Evolutionary conservation across 2,329 filamentous ascomycete species (phyloP).

Genomic region (Lecanoromycetidae sp.): DNA sequence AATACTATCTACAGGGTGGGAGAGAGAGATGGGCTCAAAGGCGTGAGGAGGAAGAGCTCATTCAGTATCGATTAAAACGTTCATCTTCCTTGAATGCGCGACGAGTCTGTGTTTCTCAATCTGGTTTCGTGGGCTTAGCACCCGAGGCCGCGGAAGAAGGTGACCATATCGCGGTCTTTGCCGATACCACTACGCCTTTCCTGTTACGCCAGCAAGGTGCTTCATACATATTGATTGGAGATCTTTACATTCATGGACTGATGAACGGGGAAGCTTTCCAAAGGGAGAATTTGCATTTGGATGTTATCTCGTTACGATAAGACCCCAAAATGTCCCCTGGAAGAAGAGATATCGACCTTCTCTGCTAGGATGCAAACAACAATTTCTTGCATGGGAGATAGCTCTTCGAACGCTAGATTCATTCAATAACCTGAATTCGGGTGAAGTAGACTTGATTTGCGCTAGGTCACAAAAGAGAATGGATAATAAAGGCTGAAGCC

Average conservation of each 20-base stretch:
- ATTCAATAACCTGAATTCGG: too few species aligned
- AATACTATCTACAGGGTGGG: neutral
- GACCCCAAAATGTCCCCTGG: too few species aligned
- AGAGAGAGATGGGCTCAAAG: neutral
- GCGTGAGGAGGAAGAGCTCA: neutral
- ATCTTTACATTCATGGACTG: neutral
- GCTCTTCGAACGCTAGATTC: too few species aligned
- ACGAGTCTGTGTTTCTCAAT: neutral
- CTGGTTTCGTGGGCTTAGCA: neutral
- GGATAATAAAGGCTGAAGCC: too few species aligned
- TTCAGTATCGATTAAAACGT: neutral
- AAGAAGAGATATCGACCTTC: too few species aligned
- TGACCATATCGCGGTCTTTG: neutral
- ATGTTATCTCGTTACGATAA: too few species aligned
- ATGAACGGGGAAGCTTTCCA: too few species aligned
- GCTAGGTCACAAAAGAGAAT: too few species aligned
- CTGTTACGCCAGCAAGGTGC: neutral
- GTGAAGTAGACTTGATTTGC: too few species aligned
- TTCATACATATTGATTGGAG: neutral
- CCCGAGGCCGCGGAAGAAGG: neutral
- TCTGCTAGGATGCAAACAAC: too few species aligned
- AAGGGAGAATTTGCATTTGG: too few species aligned
- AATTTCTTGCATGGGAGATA: too few species aligned
- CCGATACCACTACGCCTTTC: neutral
- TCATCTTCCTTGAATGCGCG: neutral